Base-by-base conservation (phyloP, 208 protist species). In the Polymyxa betae region DNA sequence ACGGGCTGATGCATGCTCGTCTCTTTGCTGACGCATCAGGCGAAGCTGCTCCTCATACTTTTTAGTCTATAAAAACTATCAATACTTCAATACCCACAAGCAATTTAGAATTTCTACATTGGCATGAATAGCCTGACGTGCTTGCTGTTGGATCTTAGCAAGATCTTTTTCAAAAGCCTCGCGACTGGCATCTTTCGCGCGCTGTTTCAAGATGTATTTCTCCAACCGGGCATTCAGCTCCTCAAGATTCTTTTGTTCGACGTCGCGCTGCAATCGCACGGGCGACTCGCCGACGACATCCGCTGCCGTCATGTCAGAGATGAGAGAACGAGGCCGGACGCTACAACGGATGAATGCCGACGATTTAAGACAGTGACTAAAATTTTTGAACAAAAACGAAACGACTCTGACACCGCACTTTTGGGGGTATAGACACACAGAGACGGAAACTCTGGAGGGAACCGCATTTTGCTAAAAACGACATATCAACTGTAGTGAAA, bases 151-250 rank as follows among this genome's bases (percentile, higher is more conserved):
- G n/a, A 82, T 43, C 12, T 5, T n/a, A 12, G 16, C 40, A 5
- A 82, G 16, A 12, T 82, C 72, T n/a, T 35, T 43, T 82, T 82
- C 72, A 12, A 35, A 82, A 35, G 72, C 72, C n/a, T 82, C 72
- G 35, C 72, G n/a, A 43, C 72, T 82, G n/a, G 72, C 72, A 82
- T 82, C 72, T 43, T 82, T 82, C 12, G 35, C 35, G 5, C 72
- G 72, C 72, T 82, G 72, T n/a, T 35, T 82, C 72, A 82, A 38
- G 72, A 82, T 82, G n/a, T 82, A 82, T 43, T 82, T 5, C 72
- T 82, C 16, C 35, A 82, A 43, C 16, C 72, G 72, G 72, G 16
- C 72, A 82, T 82, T 82, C 35, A 82, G 72, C n/a, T 82, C 72
- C n/a, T 82, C 72, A 12, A 82, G 72, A 43, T 82, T 82, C 72